These are phyloP conservation scores for Lepidopterella palustris DNA, from an alignment of 495 filamentous ascomycete genomes.

Conservation along the genomic window DNA sequence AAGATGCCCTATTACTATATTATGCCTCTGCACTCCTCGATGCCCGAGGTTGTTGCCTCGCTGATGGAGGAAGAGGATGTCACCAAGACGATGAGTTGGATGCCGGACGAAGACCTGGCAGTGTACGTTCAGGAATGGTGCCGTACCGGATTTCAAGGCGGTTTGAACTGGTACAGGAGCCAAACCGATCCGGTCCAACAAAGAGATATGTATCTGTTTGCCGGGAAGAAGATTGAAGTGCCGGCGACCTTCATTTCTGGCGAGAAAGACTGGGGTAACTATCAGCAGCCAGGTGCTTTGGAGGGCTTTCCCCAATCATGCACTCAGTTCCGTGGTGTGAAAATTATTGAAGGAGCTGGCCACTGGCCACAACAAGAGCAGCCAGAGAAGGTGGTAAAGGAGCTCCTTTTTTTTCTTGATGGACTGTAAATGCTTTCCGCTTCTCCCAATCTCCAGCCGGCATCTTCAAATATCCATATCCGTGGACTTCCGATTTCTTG, in stretches of 20 bases:
- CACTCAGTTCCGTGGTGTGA: conserved; percentile 46
- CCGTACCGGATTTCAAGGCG: conserved; percentile 66
- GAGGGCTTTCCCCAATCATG: conserved; percentile 51
- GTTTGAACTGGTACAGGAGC: conserved; percentile 63
- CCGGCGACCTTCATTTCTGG: conserved; percentile 56
- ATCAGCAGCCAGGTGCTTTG: conserved; percentile 57
- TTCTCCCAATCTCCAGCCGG: neutral
- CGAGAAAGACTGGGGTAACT: conserved; percentile 59
- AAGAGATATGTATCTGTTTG: conserved; percentile 52
- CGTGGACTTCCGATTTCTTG: no score
- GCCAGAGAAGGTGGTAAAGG: conserved; percentile 48
- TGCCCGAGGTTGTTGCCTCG: conserved; percentile 49
- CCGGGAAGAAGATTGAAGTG: conserved; percentile 57
- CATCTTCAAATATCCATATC: no score
- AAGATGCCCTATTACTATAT: conserved; percentile 63
- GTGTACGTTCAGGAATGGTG: conserved; percentile 56
- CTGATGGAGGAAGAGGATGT: conserved; percentile 49
- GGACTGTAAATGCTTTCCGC: conserved; percentile 1
- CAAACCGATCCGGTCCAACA: conserved; percentile 45
- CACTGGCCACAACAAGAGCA: conserved; percentile 66
- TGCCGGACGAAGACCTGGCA: conserved; percentile 49
- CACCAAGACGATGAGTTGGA: conserved; percentile 41
- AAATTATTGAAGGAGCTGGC: conserved; percentile 51
- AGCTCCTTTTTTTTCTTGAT: conserved; percentile 34
- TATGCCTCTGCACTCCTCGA: conserved; percentile 52